phyloP scores from a whole-genome alignment of 345 rosid species.

The Carallia brachiata region DNA sequence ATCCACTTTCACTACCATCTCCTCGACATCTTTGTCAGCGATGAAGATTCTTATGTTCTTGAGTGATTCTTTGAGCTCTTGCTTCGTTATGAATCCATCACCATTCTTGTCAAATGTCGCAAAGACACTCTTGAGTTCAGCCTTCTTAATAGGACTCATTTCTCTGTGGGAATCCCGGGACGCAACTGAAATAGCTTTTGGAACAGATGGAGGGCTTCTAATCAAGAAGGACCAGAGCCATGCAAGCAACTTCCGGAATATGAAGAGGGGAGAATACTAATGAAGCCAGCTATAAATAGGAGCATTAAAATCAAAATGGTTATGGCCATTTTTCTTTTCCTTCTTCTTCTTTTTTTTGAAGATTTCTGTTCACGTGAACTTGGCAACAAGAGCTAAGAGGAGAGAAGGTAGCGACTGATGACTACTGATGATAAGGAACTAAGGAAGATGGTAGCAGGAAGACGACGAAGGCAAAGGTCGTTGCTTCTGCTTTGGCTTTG shows the following conservation, averaged over 20 bases:
- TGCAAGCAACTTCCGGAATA: slow-evolving; percentile 30
- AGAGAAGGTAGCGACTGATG: not conserved
- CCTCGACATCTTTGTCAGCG: slow-evolving; percentile 31
- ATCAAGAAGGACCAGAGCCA: slow-evolving; percentile 30
- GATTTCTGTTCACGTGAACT: not conserved
- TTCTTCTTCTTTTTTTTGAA: too few species aligned
- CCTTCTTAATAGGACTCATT: slow-evolving; percentile 3
- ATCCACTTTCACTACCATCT: slow-evolving; percentile 28
- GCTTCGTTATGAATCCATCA: slow-evolving; percentile 30
- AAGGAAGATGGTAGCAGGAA: not conserved
- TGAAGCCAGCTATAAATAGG: slow-evolving; percentile 38
- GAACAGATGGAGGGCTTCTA: not conserved
- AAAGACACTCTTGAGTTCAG: slow-evolving; percentile 23
- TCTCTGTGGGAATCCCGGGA: not conserved
- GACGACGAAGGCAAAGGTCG: not conserved
- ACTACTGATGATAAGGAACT: not conserved
- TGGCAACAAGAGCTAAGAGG: not conserved
- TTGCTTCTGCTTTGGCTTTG: not conserved
- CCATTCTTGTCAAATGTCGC: slow-evolving; percentile 33
- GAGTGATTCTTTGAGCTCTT: slow-evolving; percentile 26
- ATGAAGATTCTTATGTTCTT: slow-evolving; percentile 28
- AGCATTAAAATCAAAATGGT: slow-evolving; percentile 24
- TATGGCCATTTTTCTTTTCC: slow-evolving; percentile 13
- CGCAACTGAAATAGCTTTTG: not conserved
- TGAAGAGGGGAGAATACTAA: slow-evolving; percentile 28